These are phyloP conservation scores for Drechslerella coelobrocha DNA, from an alignment of 2,329 filamentous ascomycete species.

Conservation along the genomic window DNA sequence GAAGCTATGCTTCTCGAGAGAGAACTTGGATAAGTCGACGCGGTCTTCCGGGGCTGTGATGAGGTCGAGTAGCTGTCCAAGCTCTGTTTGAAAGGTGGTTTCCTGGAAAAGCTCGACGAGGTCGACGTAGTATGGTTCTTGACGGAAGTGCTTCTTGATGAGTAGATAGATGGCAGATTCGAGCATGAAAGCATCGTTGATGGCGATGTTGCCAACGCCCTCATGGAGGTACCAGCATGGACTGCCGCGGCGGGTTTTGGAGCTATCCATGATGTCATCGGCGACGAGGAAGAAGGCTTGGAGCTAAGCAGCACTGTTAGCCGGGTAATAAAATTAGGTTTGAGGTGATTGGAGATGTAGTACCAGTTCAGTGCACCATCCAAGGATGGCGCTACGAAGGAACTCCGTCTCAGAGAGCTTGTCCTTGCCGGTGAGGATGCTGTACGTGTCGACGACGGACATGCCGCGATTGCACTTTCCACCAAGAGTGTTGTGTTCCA, in stretches of 20 bases:
- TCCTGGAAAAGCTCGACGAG: conserved; percentile 97
- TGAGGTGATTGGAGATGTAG: background rate
- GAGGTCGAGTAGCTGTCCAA: conserved; percentile 92
- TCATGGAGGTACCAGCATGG: conserved; percentile 85
- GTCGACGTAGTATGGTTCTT: conserved; percentile 85
- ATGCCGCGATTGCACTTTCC: conserved; percentile 99
- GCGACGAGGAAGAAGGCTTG: conserved; percentile 99
- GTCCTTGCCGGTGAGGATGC: conserved; percentile 73
- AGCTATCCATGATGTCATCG: conserved; percentile 98
- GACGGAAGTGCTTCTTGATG: conserved; percentile 90
- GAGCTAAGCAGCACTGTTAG: conserved; percentile 60
- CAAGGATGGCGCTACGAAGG: conserved; percentile 84
- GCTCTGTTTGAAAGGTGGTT: conserved; percentile 86
- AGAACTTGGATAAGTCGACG: conserved; percentile 94
- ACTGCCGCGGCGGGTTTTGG: conserved; percentile 89
- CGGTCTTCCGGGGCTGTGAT: conserved; percentile 94
- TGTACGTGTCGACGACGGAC: conserved; percentile 90
- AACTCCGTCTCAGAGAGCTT: conserved; percentile 81
- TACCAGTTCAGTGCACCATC: conserved; percentile 92
- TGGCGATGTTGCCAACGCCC: conserved; percentile 90
- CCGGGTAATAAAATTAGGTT: background rate
- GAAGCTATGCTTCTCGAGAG: conserved; percentile 91
- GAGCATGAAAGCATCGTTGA: conserved; percentile 98
- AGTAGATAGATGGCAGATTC: conserved; percentile 88
- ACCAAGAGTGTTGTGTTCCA: conserved; percentile 85